Conservation (phyloP, 345 rosid species). For the Murraya paniculata region DNA sequence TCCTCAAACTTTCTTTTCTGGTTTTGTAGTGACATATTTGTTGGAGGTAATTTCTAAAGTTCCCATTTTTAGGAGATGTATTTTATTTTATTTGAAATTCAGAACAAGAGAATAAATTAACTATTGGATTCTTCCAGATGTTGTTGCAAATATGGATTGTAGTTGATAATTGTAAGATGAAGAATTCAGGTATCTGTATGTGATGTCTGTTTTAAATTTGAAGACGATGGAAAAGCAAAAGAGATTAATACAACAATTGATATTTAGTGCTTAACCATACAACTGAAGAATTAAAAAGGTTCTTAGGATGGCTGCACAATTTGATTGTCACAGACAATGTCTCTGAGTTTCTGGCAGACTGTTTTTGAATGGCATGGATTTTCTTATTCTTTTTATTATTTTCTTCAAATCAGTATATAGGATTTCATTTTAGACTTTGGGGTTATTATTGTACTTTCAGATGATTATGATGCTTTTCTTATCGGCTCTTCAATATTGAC, state of each 20-base stretch:
- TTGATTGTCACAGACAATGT: not conserved
- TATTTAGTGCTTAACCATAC: not conserved
- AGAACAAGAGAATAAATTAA: not conserved
- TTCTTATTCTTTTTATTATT: not conserved
- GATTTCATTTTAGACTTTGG: not conserved
- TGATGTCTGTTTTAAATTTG: not conserved
- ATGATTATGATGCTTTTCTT: not conserved
- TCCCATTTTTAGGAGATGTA: not conserved
- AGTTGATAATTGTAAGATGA: not conserved
- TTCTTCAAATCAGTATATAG: not conserved
- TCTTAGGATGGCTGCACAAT: not conserved
- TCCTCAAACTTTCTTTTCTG: constrained; percentile 14
- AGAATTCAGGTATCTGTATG: not conserved
- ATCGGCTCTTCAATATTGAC: not conserved
- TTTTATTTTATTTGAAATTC: not conserved
- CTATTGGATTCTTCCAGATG: not conserved
- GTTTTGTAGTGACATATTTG: not conserved
- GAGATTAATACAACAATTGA: not conserved
- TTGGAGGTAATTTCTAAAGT: not conserved
- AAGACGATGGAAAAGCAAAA: not conserved
- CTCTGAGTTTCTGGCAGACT: not conserved
- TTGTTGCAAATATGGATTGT: not conserved
- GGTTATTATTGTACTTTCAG: not conserved
- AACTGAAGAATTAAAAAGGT: not conserved
- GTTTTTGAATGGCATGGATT: not conserved